These are phyloP conservation scores for Crithidia bombi DNA, from an alignment of 208 protist species.

Conservation along the genomic window DNA sequence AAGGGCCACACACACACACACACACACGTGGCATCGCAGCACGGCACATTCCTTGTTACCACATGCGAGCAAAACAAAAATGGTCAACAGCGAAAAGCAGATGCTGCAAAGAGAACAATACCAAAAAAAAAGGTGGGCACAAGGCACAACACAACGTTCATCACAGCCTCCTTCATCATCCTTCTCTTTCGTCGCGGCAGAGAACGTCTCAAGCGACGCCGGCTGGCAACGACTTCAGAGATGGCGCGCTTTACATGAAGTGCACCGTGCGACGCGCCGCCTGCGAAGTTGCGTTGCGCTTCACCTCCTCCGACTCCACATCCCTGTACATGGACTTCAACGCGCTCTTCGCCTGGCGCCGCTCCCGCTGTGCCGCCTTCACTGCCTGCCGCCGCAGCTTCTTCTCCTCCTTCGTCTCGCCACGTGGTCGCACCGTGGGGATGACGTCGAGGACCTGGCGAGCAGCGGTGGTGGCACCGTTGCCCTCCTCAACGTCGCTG, in stretches of 20 bases:
- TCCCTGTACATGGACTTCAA: slow-evolving; percentile 81
- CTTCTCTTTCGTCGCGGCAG: too few relatives aligned
- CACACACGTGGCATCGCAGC: not conserved
- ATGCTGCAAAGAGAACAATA: not conserved
- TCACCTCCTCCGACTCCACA: slow-evolving; percentile 70
- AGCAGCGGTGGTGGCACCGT: not conserved
- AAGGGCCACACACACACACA: not conserved
- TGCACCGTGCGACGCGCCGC: slow-evolving; percentile 61
- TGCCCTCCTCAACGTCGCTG: slow-evolving; percentile 14
- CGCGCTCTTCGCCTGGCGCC: slow-evolving; percentile 77
- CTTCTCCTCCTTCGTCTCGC: slow-evolving; percentile 88
- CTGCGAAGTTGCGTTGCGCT: slow-evolving; percentile 43
- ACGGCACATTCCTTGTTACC: too few relatives aligned
- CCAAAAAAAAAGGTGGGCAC: not conserved
- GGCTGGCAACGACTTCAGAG: not conserved
- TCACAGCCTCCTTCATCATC: too few relatives aligned
- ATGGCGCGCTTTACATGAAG: slow-evolving; percentile 41
- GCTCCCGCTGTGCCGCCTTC: slow-evolving; percentile 77
- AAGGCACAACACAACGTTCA: too few relatives aligned
- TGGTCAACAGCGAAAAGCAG: not conserved
- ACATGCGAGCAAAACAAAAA: slow-evolving; percentile 4
- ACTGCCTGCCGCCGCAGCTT: slow-evolving; percentile 77
- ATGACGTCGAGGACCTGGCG: slow-evolving; percentile 1
- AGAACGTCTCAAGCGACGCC: too few relatives aligned
- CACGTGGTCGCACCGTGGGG: slow-evolving; percentile 44